A percentile compares a stretch with the other conserved stretches of the same genome.
These are phyloP conservation scores for Fraxinus nigra DNA, from an alignment of 305 asterid species.

Conservation along the genomic window DNA sequence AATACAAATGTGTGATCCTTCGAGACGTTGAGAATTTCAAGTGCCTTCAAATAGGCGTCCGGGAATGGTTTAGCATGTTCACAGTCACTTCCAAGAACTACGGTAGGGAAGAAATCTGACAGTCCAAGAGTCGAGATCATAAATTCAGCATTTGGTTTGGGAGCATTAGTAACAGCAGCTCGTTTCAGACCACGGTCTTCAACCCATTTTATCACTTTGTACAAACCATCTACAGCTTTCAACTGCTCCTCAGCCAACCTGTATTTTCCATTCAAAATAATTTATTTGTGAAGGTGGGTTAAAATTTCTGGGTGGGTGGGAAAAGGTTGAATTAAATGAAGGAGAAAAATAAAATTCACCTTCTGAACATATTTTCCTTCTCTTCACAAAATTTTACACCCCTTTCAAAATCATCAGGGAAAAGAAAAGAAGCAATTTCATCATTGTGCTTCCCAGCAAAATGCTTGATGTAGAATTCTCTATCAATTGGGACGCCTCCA, in stretches of 20 bases:
- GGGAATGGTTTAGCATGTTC: slow-evolving; percentile 82
- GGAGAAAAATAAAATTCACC: slow-evolving; percentile 31
- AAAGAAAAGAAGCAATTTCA: slow-evolving; percentile 67
- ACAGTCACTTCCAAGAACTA: slow-evolving; percentile 81
- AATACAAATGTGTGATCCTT: slow-evolving; percentile 80
- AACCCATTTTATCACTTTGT: slow-evolving; percentile 68
- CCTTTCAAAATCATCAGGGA: slow-evolving; percentile 73
- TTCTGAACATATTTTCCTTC: slow-evolving; percentile 85
- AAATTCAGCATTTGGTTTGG: slow-evolving; percentile 77
- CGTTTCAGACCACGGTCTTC: slow-evolving; percentile 81
- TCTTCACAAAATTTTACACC: slow-evolving; percentile 72
- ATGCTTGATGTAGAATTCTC: slow-evolving; percentile 53
- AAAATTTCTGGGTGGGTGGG: neutral
- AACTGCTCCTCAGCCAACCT: slow-evolving; percentile 75
- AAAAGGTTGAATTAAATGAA: neutral
- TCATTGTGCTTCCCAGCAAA: slow-evolving; percentile 88
- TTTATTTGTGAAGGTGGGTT: neutral
- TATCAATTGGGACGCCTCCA: slow-evolving; percentile 74
- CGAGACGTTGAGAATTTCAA: slow-evolving; percentile 73
- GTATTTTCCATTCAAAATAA: slow-evolving; percentile 20
- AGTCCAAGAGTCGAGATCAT: slow-evolving; percentile 80
- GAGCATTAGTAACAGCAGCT: slow-evolving; percentile 96
- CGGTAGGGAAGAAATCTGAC: slow-evolving; percentile 63
- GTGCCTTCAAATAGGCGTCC: slow-evolving; percentile 87
- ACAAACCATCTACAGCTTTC: slow-evolving; percentile 63